Evolutionary conservation across 495 filamentous ascomycete genomes (phyloP).

Genomic region (Glarea lozoyensis): DNA sequence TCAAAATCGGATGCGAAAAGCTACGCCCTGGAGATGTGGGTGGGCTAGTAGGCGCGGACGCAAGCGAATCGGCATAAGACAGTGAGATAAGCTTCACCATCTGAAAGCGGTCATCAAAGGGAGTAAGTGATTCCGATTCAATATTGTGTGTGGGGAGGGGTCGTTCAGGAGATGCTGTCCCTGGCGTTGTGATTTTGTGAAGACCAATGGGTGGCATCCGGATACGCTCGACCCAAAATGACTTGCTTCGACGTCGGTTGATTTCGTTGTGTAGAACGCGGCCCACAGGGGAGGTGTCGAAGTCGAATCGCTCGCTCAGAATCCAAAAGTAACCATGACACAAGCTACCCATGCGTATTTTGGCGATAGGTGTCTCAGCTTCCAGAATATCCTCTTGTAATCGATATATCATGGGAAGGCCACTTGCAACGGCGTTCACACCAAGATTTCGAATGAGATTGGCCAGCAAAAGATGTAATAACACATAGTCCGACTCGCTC

Average conservation of each 20-base stretch:
- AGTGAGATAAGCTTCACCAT: conserved; percentile 66
- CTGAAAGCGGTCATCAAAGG: conserved; percentile 55
- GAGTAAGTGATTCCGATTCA: conserved; percentile 48
- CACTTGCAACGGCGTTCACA: conserved; percentile 71
- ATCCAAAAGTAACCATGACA: conserved; percentile 83
- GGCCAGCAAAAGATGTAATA: conserved; percentile 66
- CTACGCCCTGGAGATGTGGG: conserved; percentile 60
- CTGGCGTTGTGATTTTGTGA: conserved; percentile 20
- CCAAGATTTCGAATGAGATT: conserved; percentile 68
- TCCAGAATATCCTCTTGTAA: conserved; percentile 76
- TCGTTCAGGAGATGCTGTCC: conserved; percentile 32
- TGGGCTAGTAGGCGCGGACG: conserved; percentile 59
- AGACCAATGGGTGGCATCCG: conserved; percentile 44
- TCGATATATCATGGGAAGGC: conserved; percentile 78
- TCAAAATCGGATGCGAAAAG: conserved; percentile 51
- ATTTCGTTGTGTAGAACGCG: conserved; percentile 67
- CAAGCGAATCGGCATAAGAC: conserved; percentile 48
- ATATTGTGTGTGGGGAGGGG: conserved; percentile 37
- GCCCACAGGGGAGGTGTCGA: conserved; percentile 57
- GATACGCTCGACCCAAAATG: conserved; percentile 67
- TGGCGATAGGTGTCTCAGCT: conserved; percentile 49
- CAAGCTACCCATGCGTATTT: conserved; percentile 70
- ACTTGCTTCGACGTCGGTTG: conserved; percentile 54
- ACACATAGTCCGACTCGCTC: conserved; percentile 59
- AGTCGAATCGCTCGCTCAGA: conserved; percentile 66